These are phyloP conservation scores for Pulveroboletus sp. DNA, from an alignment of 768 basidiomycete genomes.

Conservation along the genomic window DNA sequence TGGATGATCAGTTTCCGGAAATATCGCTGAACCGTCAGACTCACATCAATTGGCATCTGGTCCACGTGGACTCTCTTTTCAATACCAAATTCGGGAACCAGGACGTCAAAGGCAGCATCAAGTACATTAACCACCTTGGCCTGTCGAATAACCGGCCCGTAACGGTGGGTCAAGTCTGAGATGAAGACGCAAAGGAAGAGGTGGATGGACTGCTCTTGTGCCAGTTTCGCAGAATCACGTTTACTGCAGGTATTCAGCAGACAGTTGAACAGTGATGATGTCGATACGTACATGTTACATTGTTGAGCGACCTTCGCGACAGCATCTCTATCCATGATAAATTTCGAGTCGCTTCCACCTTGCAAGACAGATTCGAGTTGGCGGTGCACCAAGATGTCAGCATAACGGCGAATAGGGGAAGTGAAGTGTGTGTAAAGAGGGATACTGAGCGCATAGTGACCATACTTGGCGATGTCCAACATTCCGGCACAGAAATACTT, in stretches of 20 bases:
- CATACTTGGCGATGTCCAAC: slow-evolving; percentile 98
- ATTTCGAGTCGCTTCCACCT: slow-evolving; percentile 80
- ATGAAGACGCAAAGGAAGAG: slow-evolving; percentile 93
- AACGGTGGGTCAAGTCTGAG: slow-evolving; percentile 88
- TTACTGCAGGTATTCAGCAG: slow-evolving; percentile 48
- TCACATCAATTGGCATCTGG: slow-evolving; percentile 96
- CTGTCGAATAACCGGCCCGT: slow-evolving; percentile 92
- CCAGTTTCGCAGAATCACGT: slow-evolving; percentile 85
- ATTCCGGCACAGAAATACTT: slow-evolving; percentile 99
- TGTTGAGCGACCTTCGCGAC: slow-evolving; percentile 98
- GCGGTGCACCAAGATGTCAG: slow-evolving; percentile 93
- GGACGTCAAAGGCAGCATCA: slow-evolving; percentile 97
- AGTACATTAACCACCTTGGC: slow-evolving; percentile 94
- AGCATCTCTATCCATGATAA: slow-evolving; percentile 96
- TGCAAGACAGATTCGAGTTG: slow-evolving; percentile 89
- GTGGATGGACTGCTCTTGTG: slow-evolving; percentile 95
- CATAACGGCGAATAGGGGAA: slow-evolving; percentile 88
- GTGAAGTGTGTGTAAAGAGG: slow-evolving; percentile 95
- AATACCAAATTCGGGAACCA: slow-evolving; percentile 95
- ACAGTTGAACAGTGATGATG: background rate
- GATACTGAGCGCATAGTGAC: slow-evolving; percentile 84
- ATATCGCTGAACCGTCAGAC: slow-evolving; percentile 22
- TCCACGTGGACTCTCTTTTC: slow-evolving; percentile 99
- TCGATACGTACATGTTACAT: slow-evolving; percentile 79
- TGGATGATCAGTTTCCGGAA: slow-evolving; percentile 14